Conservation (phyloP, 2,329 filamentous ascomycete genomes). For the Aspergillus quadrilineatus region DNA sequence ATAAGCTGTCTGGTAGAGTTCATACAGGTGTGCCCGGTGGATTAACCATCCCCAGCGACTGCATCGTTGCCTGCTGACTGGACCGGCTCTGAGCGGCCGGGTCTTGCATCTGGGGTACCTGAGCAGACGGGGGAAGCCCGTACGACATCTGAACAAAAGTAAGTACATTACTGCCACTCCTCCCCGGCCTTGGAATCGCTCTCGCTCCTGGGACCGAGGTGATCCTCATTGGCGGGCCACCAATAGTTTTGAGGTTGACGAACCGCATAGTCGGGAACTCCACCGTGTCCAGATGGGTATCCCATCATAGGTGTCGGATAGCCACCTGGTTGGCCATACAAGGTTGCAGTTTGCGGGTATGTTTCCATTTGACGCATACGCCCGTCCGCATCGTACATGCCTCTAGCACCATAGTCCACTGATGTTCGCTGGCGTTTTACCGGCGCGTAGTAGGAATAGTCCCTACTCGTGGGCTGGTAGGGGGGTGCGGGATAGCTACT, state of each 20-base stretch:
- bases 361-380: slow-evolving; percentile 40
- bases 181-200: slow-evolving; percentile 7
- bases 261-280: slow-evolving; percentile 39
- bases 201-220: slow-evolving; percentile 15
- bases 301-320: slow-evolving; percentile 38
- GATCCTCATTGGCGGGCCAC: slow-evolving; percentile 3
- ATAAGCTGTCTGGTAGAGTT: slow-evolving; percentile 26
- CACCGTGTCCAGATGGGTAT: slow-evolving; percentile 36
- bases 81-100: slow-evolving; percentile 32
- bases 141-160: slow-evolving; percentile 34
- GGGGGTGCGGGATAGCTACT: slow-evolving; percentile 30
- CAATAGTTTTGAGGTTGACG: slow-evolving; percentile 22
- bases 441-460: slow-evolving; percentile 38
- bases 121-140: slow-evolving; percentile 33
- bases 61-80: slow-evolving; percentile 39
- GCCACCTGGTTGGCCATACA: slow-evolving; percentile 33
- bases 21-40: slow-evolving; percentile 41
- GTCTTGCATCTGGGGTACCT: slow-evolving; percentile 38
- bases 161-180: slow-evolving; percentile 18
- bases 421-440: slow-evolving; percentile 43
- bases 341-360: slow-evolving; percentile 35
- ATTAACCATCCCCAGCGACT: slow-evolving; percentile 38
- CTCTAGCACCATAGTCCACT: slow-evolving; percentile 36
- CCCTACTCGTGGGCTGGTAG: slow-evolving; percentile 34
- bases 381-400: slow-evolving; percentile 37